Evolutionary conservation across 2,329 filamentous ascomycete species (phyloP), one percentile per base, ranked within the genome.

Genomic region (Paecilomyces variotii): DNA sequence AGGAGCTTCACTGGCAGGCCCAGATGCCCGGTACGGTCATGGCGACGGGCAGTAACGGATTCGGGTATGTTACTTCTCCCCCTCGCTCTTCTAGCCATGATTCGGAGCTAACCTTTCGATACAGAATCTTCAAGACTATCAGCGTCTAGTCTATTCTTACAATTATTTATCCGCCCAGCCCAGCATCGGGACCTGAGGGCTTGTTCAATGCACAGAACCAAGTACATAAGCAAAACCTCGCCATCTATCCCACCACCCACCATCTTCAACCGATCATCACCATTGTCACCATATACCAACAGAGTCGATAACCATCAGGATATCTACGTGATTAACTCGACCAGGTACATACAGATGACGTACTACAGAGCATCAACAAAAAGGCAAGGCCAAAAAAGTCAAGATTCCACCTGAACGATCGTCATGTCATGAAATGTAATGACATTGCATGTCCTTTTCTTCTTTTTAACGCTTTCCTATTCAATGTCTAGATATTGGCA

Each of bases 1-100:
- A 97, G 83, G 94, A 99, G 77, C 79, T 92, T 39, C 94, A 99
- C 78, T 99, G 94, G 93, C 93, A 97, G 78, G 89, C 89, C 34
- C 94, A 99, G 79, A 96, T 97, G 72, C 89, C 91, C 0, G 94
- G 94, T 30, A 87, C 86, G 34, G 78, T 97, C 61, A 87, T 97
- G 76, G 91, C 91, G 1, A 99, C 94, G 0, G 94, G 94, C 9
- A 88, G 91, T 69, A 87, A 87, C 75, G 86, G 86, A 56, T 97
- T 99, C 76, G 83, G 83, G 80, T 82, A 75, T 67, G 80, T 76
- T 26, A 52, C 34, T 28, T 32, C 27, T 52, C 54, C 57, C 53
- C 39, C 19, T 34, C 53, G 59, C 26, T 25, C 6, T 34, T 32
- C 30, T 51, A 25, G 25, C 24, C 2, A 51, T 11, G 45, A 24